phyloP scores from a whole-genome alignment of 2,329 filamentous ascomycete genomes.

The Fusarium albidum region DNA sequence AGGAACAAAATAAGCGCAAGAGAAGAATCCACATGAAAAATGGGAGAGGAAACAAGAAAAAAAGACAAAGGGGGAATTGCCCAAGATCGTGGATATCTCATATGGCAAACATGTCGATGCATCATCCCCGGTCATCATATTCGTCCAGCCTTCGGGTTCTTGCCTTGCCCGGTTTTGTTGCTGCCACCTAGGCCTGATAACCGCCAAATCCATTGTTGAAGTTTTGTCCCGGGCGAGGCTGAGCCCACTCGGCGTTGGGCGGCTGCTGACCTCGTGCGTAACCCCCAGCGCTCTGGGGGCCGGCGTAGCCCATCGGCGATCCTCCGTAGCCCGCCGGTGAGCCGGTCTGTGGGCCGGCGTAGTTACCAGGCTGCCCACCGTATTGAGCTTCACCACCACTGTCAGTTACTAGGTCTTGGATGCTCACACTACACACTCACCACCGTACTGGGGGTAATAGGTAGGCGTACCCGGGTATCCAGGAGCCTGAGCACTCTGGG shows the following conservation, averaged over 20 bases:
- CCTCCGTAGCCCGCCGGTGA: conserved; percentile 70
- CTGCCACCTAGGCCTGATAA: conserved; percentile 64
- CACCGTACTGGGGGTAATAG: conserved; percentile 95
- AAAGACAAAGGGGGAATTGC: conserved; percentile 28
- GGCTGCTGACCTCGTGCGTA: conserved; percentile 80
- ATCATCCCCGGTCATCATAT: conserved; percentile 29
- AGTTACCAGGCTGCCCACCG: conserved; percentile 73
- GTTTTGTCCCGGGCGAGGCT: conserved; percentile 61
- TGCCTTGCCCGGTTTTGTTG: conserved; percentile 34
- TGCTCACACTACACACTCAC: conserved; percentile 55
- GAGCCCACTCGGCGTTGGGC: conserved; percentile 64
- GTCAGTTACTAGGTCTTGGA: conserved; percentile 37
- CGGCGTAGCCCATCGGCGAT: conserved; percentile 76
- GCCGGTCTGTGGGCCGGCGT: conserved; percentile 67
- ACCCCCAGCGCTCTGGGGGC: conserved; percentile 79
- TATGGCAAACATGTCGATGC: conserved; percentile 33
- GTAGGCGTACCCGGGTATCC: conserved; percentile 81
- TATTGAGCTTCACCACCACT: conserved; percentile 54
- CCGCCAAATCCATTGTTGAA: conserved; percentile 69
- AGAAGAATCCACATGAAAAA: conserved; percentile 32
- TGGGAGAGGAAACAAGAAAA: conserved; percentile 34
- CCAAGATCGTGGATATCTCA: conserved; percentile 33
- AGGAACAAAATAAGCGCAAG: conserved; percentile 35
- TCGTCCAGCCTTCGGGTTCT: conserved; percentile 35
- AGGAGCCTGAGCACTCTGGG: conserved; percentile 77